Percentiles rank a stretch among this genome's conserved stretches.
These are phyloP conservation scores for Verbena officinalis DNA, from an alignment of 257 asterid species.

Conservation along the genomic window DNA sequence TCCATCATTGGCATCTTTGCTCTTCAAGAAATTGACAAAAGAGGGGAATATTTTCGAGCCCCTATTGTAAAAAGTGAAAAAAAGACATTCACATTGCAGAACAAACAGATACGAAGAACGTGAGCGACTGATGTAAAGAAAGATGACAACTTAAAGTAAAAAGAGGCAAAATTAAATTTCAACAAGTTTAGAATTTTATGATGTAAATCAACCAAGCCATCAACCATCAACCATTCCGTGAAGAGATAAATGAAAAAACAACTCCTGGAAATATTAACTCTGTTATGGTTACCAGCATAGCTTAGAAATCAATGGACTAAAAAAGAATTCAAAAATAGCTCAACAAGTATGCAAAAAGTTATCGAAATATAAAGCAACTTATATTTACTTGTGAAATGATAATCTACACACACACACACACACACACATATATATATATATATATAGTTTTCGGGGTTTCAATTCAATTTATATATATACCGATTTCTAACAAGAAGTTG, in stretches of 20 bases:
- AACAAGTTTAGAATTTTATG: not conserved
- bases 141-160: not conserved
- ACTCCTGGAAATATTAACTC: not conserved
- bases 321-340: not conserved
- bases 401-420: not conserved
- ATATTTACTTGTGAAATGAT: not conserved
- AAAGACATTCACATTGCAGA: not conserved
- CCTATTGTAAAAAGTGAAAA: conserved; percentile 33
- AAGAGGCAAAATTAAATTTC: not conserved
- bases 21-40: conserved; percentile 69
- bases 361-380: not conserved
- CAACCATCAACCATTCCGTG: not conserved
- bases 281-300: not conserved
- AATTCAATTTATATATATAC: too few species aligned
- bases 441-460: too few species aligned
- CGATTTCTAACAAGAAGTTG: not conserved
- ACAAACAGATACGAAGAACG: not conserved
- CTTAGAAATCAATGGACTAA: not conserved
- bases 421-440: not conserved
- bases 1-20: conserved; percentile 80
- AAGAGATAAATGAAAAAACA: not conserved
- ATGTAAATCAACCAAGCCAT: not conserved
- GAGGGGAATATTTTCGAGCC: conserved; percentile 72
- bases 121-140: not conserved
- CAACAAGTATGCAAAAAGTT: too few species aligned